These are phyloP conservation scores for Trichoderma atroviride DNA, from an alignment of 2,329 filamentous ascomycete species.

Conservation along the genomic window DNA sequence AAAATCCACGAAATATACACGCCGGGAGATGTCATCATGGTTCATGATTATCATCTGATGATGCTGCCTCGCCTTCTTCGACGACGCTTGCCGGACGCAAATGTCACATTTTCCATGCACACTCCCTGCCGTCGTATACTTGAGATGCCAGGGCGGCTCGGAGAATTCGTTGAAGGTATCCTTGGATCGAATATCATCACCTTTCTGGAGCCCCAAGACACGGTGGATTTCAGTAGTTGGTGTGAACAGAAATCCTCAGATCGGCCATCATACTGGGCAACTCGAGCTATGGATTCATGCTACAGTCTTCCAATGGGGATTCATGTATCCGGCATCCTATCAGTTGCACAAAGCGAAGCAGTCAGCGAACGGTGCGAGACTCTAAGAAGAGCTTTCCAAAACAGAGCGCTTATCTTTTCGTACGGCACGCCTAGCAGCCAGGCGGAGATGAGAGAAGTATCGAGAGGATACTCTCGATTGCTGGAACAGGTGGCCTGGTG, in stretches of 20 bases:
- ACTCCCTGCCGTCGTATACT: conserved; percentile 93
- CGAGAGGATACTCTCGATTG: conserved; percentile 90
- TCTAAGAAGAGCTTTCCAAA: conserved; percentile 74
- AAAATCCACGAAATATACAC: conserved; percentile 85
- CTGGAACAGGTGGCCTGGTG: conserved; percentile 86
- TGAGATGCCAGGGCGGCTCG: conserved; percentile 82
- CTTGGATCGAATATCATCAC: conserved; percentile 88
- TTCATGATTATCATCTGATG: conserved; percentile 93
- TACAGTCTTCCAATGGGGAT: conserved; percentile 58
- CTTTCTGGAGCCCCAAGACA: conserved; percentile 93
- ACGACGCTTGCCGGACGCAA: conserved; percentile 80
- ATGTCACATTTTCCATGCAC: conserved; percentile 91
- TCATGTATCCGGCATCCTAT: conserved; percentile 76
- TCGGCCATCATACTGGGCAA: conserved; percentile 78
- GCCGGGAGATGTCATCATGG: conserved; percentile 85
- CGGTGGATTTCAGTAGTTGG: conserved; percentile 88
- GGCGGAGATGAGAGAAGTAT: conserved; percentile 86
- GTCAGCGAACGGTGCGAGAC: conserved; percentile 71
- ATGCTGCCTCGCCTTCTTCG: conserved; percentile 84
- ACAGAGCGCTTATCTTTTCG: conserved; percentile 90
- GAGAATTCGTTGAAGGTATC: conserved; percentile 88
- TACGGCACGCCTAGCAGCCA: conserved; percentile 87
- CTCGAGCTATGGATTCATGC: conserved; percentile 69
- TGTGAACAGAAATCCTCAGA: conserved; percentile 79
- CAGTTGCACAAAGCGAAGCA: conserved; percentile 69